Evolutionary conservation across 78 protist species (phyloP).

Genomic region (Pelomyxa schiedti): DNA sequence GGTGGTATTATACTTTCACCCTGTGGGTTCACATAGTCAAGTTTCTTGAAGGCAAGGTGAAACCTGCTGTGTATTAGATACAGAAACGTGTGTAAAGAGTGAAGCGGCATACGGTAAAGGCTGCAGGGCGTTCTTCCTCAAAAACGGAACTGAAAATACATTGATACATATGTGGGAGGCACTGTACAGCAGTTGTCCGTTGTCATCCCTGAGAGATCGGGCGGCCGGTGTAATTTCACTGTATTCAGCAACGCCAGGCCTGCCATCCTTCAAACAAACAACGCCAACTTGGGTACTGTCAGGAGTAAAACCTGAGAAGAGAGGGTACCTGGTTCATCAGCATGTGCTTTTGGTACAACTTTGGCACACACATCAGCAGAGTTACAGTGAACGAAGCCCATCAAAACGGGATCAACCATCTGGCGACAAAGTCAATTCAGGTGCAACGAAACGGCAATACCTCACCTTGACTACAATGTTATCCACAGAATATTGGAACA

Average conservation of each 20-base stretch:
- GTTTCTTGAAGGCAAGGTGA: constrained; percentile 81
- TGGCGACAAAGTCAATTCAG: no score
- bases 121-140: constrained; percentile 9
- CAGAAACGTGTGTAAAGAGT: neutral
- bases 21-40: constrained; percentile 33
- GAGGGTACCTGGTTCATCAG: constrained; percentile 39
- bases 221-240: constrained; percentile 64
- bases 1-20: constrained; percentile 14
- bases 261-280: constrained; percentile 48
- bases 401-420: constrained; percentile 84
- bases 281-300: constrained; percentile 64
- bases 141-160: constrained; percentile 47
- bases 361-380: constrained; percentile 66
- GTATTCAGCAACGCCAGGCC: constrained; percentile 79
- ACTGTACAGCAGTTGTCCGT: constrained; percentile 53
- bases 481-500: constrained; percentile 84
- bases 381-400: constrained; percentile 57
- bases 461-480: constrained; percentile 68
- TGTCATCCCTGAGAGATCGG: constrained; percentile 10
- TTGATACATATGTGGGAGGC: constrained; percentile 80
- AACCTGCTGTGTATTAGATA: neutral
- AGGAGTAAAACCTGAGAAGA: neutral
- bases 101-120: constrained; percentile 6
- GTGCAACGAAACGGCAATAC: no score
- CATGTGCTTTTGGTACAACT: constrained; percentile 59